phyloP scores from a whole-genome alignment of 1,284 basidiomycete genomes.

The Cryptococcus sp. region DNA sequence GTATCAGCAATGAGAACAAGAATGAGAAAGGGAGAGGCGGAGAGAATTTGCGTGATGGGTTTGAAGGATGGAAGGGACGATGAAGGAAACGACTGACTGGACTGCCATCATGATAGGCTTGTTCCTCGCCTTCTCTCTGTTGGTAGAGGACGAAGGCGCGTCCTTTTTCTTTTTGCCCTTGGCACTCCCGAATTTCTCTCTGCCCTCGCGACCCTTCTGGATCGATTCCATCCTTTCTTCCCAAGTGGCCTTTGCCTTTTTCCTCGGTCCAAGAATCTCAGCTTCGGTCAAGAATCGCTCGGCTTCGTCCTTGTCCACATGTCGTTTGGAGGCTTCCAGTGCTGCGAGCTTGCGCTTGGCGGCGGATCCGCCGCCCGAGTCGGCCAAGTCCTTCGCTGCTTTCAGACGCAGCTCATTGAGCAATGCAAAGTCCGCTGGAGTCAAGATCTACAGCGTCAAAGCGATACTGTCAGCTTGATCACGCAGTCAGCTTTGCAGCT shows the following conservation, averaged over 20 bases:
- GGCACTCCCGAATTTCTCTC: slow-evolving; percentile 88
- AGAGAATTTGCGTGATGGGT: not conserved
- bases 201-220: slow-evolving; percentile 87
- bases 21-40: not conserved
- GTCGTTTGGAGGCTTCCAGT: slow-evolving; percentile 70
- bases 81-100: slow-evolving; percentile 58
- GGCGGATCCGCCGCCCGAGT: slow-evolving; percentile 65
- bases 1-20: not conserved
- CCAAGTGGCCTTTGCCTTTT: slow-evolving; percentile 92
- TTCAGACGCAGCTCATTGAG: slow-evolving; percentile 86
- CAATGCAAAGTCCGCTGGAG: slow-evolving; percentile 93
- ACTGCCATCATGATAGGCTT: slow-evolving; percentile 91
- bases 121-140: slow-evolving; percentile 83
- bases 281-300: slow-evolving; percentile 80
- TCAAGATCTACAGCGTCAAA: slow-evolving; percentile 71
- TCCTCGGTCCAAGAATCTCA: slow-evolving; percentile 90
- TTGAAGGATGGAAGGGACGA: not conserved
- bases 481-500: too few relatives aligned
- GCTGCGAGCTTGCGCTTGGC: slow-evolving; percentile 84
- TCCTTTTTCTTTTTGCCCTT: slow-evolving; percentile 88
- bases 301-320: slow-evolving; percentile 56
- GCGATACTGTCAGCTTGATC: not conserved
- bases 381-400: slow-evolving; percentile 73
- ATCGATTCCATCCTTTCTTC: slow-evolving; percentile 92
- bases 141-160: slow-evolving; percentile 76